Base-by-base conservation (phyloP, 1,139 yeast species). In the Debaryomycetaceae sp. region DNA sequence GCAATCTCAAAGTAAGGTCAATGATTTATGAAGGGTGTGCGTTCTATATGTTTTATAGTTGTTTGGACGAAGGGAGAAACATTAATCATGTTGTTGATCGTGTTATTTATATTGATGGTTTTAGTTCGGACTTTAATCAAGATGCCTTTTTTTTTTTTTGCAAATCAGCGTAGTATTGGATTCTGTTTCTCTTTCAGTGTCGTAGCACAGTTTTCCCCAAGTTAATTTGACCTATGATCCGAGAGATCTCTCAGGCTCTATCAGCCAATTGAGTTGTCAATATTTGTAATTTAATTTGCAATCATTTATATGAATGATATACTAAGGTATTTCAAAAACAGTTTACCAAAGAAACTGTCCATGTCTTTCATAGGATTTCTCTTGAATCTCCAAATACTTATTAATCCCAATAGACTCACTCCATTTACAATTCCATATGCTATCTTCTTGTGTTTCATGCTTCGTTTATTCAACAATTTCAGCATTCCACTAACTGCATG, bases 401-500 rank as follows among this genome's bases (percentile, higher is more conserved):
- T 40, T 14, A 61, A 39, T 7, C 71, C 70, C 31, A 68, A 45
- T 2, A 55, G 36, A 6, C 63, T 62, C 4, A 63, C 37, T 0
- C 56, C 48, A 37, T 61, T 60, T 13, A 72, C 62, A 7, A 67
- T 48, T 4, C 50, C 53, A 49, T 72, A 72, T 1, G 75, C 78
- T 17, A 64, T 45, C 41, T 60, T 60, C 50, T 69, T 70, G 60
- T 72, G 65, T 11, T 53, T 51, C 20, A 54, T 45, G 45, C 64
- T 62, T 43, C 50, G 65, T 49, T 65, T 66, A 9, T 59, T 55
- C 20, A 61, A 55, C 35, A 64, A 63, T 43, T 64, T 61, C 47
- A 72, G 55, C 42, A 62, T 45, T 2, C 79, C 79, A 47, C 69
- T 62, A 6, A 66, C 63, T 13, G 60, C 47, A 53, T 74, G 79